A percentile compares a stretch with the other conserved stretches of the same genome.
These are phyloP conservation scores for Persicaria tinctoria DNA, from an alignment of 148 eudicot genomes.

Conservation along the genomic window DNA sequence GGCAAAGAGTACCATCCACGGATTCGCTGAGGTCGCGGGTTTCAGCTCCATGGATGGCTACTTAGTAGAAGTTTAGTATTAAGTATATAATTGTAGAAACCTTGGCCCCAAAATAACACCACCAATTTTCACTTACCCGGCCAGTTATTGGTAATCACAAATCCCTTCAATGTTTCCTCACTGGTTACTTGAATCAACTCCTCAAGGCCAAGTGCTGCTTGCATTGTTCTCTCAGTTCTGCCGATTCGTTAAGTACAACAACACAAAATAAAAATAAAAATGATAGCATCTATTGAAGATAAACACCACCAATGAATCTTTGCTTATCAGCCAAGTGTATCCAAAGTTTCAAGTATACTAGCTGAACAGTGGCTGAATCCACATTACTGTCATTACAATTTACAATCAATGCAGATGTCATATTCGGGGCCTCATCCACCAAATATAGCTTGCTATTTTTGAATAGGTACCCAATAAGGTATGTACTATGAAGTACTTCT, in stretches of 20 bases:
- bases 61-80: neutral
- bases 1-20: too few species aligned
- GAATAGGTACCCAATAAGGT: conserved; percentile 84
- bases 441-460: conserved; percentile 80
- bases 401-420: conserved; percentile 57
- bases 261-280: neutral
- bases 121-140: conserved; percentile 47
- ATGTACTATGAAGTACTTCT: conserved; percentile 44
- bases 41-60: too few species aligned
- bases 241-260: conserved; percentile 21
- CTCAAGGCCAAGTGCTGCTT: conserved; percentile 96
- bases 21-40: too few species aligned
- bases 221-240: conserved; percentile 71
- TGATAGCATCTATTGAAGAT: neutral
- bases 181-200: conserved; percentile 95
- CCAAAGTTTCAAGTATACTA: conserved; percentile 25
- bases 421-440: conserved; percentile 86
- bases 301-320: neutral
- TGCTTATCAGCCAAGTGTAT: neutral
- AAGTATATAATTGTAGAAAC: conserved; percentile 8
- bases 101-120: neutral
- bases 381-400: conserved; percentile 77
- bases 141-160: conserved; percentile 91
- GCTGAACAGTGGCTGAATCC: conserved; percentile 66
- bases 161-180: conserved; percentile 71